phyloP scores from a whole-genome alignment of 2,329 filamentous ascomycete species.

The Plenodomus lindquistii region DNA sequence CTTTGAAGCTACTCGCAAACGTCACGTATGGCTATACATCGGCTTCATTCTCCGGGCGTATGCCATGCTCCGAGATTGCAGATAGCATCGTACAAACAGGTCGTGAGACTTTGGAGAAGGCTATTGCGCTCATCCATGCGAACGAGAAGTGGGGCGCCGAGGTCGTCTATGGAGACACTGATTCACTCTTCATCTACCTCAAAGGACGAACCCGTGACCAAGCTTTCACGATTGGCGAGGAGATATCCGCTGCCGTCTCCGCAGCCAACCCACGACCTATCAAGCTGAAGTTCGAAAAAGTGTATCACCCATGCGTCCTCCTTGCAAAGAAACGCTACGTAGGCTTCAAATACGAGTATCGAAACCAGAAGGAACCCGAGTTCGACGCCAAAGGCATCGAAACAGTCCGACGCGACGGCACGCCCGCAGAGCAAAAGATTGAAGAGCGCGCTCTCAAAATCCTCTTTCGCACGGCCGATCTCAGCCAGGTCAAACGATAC shows the following conservation, averaged over 20 bases:
- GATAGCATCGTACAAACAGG: constrained; percentile 98
- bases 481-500: constrained; percentile 85
- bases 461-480: constrained; percentile 85
- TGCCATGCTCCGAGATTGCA: constrained; percentile 97
- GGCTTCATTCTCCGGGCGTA: constrained; percentile 92
- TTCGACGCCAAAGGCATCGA: constrained; percentile 99
- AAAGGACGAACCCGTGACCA: constrained; percentile 84
- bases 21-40: constrained; percentile 98
- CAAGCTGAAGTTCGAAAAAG: constrained; percentile 98
- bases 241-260: constrained; percentile 87
- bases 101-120: constrained; percentile 89
- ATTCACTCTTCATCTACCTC: constrained; percentile 89
- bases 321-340: constrained; percentile 98
- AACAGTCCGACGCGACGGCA: constrained; percentile 92
- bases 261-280: constrained; percentile 87
- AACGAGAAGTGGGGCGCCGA: constrained; percentile 88
- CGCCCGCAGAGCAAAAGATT: constrained; percentile 93
- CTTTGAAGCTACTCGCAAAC: constrained; percentile 95
- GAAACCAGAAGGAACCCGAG: constrained; percentile 74
- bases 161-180: constrained; percentile 97
- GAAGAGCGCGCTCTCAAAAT: constrained; percentile 89
- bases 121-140: constrained; percentile 90
- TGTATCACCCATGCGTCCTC: constrained; percentile 92
- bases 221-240: constrained; percentile 89
- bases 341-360: constrained; percentile 91